These are phyloP conservation scores for Suillus americanus DNA, from an alignment of 768 basidiomycete species.

Conservation along the genomic window DNA sequence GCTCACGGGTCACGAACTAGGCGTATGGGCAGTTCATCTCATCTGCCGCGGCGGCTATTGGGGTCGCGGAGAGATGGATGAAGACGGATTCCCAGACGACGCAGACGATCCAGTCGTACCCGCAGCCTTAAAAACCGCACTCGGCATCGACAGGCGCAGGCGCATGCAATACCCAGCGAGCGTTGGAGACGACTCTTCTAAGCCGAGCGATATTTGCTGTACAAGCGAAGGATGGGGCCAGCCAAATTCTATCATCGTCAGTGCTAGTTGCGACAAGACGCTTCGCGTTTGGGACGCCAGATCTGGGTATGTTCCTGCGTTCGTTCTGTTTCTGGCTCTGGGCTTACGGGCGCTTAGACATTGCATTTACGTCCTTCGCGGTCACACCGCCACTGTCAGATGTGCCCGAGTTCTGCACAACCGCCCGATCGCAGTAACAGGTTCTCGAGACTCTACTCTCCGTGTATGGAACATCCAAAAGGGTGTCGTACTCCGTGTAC, in stretches of 20 bases:
- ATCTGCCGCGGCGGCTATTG: slow-evolving; percentile 63
- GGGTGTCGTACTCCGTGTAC: slow-evolving; percentile 61
- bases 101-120: slow-evolving; percentile 16
- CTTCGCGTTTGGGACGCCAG: slow-evolving; percentile 91
- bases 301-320: slow-evolving; percentile 59
- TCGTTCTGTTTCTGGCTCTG: not conserved
- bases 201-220: slow-evolving; percentile 55
- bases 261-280: slow-evolving; percentile 90
- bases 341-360: slow-evolving; percentile 34
- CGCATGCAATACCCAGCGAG: slow-evolving; percentile 11
- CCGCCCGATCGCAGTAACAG: slow-evolving; percentile 86
- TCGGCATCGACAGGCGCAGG: slow-evolving; percentile 43
- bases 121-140: slow-evolving; percentile 42
- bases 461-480: slow-evolving; percentile 93
- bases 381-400: slow-evolving; percentile 89
- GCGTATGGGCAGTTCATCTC: slow-evolving; percentile 92
- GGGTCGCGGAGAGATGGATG: slow-evolving; percentile 19
- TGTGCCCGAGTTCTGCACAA: slow-evolving; percentile 87
- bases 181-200: slow-evolving; percentile 21
- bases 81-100: slow-evolving; percentile 8
- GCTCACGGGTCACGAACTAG: slow-evolving; percentile 79
- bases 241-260: slow-evolving; percentile 77
- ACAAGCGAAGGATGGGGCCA: slow-evolving; percentile 90
- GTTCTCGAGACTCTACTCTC: slow-evolving; percentile 82
- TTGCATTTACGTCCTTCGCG: slow-evolving; percentile 76